Base-by-base conservation (phyloP, 2,329 filamentous ascomycete species). In the Penicillium paneum region DNA sequence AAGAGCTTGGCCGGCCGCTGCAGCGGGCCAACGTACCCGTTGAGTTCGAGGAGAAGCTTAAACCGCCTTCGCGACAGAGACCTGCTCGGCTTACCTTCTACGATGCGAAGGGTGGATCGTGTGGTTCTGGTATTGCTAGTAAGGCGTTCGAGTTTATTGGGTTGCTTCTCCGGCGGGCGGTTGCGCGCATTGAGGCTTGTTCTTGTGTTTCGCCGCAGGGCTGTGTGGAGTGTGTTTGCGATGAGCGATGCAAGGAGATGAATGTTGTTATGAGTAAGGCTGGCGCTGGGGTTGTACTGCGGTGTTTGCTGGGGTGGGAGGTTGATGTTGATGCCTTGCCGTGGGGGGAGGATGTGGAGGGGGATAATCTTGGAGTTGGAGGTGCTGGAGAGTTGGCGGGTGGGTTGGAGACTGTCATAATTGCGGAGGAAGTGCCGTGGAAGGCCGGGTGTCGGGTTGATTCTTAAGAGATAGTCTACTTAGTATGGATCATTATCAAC, bases 91-190 rank as follows among this genome's bases (percentile, higher is more conserved):
- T 99, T 44, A 96, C 91, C 0, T 96, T 99, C 67, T 99, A 97
- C 73, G 94, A 97, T 70, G 88, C 91, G 3, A 96, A 96, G 73
- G 94, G 94, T 8, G 93, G 93, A 0, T 82, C 88, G 0, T 83
- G 84, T 40, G 93, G 93, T 0, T 88, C 85, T 0, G 94, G 94
- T 0, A 95, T 97, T 63, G 91, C 88, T 58, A 89, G 88, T 36
- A 97, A 96, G 69, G 93, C 91, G 0, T 97, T 97, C 66, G 93
- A 97, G 66, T 95, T 96, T 67, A 80, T 96, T 19, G 91, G 96
- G 65, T 71, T 88, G 32, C 76, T 97, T 32, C 80, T 97, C 1
- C 77, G 77, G 19, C 87, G 92, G 67, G 93, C 92, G 0, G 81
- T 94, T 35, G 79, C 84, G 53, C 80, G 94, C 8, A 85, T 97